A percentile compares a stretch with the other conserved stretches of the same genome.
Conservation (phyloP, 2,329 filamentous ascomycete species). For the Aspergillus carbonarius region DNA sequence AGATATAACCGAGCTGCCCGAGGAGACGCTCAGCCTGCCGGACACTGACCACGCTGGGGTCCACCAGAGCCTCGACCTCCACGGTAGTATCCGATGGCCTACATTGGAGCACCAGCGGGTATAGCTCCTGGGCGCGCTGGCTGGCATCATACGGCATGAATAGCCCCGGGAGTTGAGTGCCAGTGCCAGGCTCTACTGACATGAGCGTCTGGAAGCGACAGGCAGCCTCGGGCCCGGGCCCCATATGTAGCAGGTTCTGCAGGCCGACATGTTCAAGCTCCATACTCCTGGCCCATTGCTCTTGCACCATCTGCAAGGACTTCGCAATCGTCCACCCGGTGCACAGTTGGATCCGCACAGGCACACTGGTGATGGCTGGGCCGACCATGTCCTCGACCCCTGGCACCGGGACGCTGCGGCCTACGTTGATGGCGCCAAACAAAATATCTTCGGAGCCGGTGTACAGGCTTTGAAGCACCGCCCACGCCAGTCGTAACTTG, state of each 20-base stretch:
- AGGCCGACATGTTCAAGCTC: constrained; percentile 16
- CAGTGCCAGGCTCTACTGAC: constrained; percentile 15
- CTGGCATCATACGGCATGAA: constrained; percentile 7
- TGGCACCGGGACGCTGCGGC: constrained; percentile 8
- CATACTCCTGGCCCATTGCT: constrained; percentile 13
- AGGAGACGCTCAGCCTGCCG: constrained; percentile 14
- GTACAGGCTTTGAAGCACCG: constrained; percentile 13
- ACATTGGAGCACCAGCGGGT: constrained; percentile 13
- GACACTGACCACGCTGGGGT: constrained; percentile 9
- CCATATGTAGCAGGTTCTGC: constrained; percentile 18
- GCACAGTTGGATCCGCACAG: constrained; percentile 4
- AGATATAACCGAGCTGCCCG: constrained; percentile 12
- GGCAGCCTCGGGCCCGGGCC: constrained; percentile 14
- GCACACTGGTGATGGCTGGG: constrained; percentile 11
- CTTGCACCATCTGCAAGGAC: constrained; percentile 4
- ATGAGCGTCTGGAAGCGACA: constrained; percentile 21
- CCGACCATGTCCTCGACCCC: constrained; percentile 14
- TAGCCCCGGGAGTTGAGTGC: constrained; percentile 4
- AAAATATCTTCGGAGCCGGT: constrained; percentile 9
- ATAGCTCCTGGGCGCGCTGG: constrained; percentile 11
- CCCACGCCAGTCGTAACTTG: constrained; percentile 17
- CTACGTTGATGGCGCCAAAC: constrained; percentile 14
- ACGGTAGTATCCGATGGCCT: constrained; percentile 3
- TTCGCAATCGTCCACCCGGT: neutral
- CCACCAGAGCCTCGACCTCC: constrained; percentile 11